phyloP scores from a whole-genome alignment of 163 green algal genomes.

The Chlorella variabilis region DNA sequence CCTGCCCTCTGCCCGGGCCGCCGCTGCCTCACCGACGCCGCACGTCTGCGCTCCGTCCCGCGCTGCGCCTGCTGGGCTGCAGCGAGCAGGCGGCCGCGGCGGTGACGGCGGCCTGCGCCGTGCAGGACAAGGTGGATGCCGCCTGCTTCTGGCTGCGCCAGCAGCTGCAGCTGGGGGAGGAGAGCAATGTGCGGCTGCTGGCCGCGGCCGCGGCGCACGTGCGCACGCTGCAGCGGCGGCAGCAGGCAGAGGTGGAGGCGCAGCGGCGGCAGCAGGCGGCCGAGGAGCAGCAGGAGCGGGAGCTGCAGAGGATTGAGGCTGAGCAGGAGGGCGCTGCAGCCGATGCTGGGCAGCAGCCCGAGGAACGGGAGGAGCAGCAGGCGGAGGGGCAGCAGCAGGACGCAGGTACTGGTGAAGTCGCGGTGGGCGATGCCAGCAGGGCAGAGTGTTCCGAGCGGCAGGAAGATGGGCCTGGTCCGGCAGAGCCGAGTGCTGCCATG shows the following conservation, averaged over 20 bases:
- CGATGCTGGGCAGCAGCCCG: background rate
- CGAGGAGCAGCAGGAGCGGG: too few species aligned
- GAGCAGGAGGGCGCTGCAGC: background rate
- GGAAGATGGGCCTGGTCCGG: background rate
- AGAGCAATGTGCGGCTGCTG: slow-evolving; percentile 4
- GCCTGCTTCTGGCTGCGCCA: slow-evolving; percentile 9
- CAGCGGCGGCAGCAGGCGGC: background rate
- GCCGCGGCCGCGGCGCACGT: slow-evolving; percentile 2
- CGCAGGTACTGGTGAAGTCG: background rate
- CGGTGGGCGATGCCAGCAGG: background rate
- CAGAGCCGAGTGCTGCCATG: background rate
- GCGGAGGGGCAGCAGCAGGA: background rate
- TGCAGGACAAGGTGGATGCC: slow-evolving; percentile 35
- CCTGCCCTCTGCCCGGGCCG: too few species aligned
- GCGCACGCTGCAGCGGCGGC: slow-evolving; percentile 3
- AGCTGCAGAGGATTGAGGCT: background rate
- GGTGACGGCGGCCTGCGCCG: background rate
- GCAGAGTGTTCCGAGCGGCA: too few species aligned
- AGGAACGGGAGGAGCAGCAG: slow-evolving; percentile 5
- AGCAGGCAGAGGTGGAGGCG: background rate
- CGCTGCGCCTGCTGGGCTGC: background rate
- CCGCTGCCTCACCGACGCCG: too few species aligned
- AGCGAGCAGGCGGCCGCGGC: slow-evolving; percentile 5
- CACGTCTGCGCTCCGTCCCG: background rate
- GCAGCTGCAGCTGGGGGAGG: background rate